Conservation (phyloP, 2,329 filamentous ascomycete species). For the Podosphaera fusca region DNA sequence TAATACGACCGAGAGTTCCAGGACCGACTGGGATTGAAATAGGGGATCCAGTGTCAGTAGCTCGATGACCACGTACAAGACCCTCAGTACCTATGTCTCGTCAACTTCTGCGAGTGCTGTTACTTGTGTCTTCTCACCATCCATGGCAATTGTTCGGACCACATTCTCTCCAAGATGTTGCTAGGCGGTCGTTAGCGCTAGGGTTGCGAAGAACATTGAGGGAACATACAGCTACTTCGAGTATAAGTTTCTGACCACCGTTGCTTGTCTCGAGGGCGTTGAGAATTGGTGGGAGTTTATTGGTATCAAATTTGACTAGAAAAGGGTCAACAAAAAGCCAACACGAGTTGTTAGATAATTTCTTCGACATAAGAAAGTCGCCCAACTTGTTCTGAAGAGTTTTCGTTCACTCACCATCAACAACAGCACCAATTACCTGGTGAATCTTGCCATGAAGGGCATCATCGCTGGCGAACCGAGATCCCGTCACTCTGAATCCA, state of each 20-base stretch:
- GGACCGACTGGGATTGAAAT: conserved; percentile 92
- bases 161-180: conserved; percentile 99
- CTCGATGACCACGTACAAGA: conserved; percentile 81
- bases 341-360: conserved; percentile 5
- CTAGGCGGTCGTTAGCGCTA: conserved; percentile 28
- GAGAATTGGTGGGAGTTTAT: conserved; percentile 87
- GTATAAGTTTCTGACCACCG: conserved; percentile 77
- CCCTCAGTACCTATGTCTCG: conserved; percentile 72
- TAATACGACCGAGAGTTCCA: conserved; percentile 90
- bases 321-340: conserved; percentile 15
- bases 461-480: conserved; percentile 28
- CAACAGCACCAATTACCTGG: conserved; percentile 94
- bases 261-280: conserved; percentile 88
- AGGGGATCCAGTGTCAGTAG: conserved; percentile 71
- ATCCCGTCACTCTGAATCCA: conserved; percentile 28
- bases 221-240: conserved; percentile 76
- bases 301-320: conserved; percentile 86
- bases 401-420: conserved; percentile 55
- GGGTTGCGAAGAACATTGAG: conserved; percentile 5
- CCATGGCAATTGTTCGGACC: conserved; percentile 99
- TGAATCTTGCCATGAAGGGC: conserved; percentile 44
- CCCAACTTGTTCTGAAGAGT: conserved; percentile 14
- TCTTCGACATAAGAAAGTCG: conserved; percentile 9
- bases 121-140: conserved; percentile 40
- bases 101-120: neutral